Conservation (phyloP, 306 rosid species). For the Cucurbita ficifolia region DNA sequence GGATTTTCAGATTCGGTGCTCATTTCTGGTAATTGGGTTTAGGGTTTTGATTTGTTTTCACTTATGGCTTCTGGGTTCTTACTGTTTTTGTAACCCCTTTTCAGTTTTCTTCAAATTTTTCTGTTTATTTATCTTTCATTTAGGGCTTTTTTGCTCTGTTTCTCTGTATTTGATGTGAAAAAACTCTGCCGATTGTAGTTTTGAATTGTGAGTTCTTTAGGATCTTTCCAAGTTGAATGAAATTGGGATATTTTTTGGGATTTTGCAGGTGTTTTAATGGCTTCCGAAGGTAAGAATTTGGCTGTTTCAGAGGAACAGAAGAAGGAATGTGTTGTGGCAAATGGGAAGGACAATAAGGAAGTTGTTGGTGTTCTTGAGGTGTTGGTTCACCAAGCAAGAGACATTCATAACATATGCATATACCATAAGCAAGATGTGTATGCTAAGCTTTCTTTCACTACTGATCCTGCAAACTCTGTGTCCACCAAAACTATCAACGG, state of each 20-base stretch:
- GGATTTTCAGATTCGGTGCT: slow-evolving; percentile 36
- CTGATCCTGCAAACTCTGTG: no score
- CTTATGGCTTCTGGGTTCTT: slow-evolving; percentile 13
- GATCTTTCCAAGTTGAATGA: background rate
- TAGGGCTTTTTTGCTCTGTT: background rate
- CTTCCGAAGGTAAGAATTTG: slow-evolving; percentile 50
- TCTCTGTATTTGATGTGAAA: background rate
- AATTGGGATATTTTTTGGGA: background rate
- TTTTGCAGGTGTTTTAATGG: slow-evolving; percentile 32
- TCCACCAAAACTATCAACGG: no score
- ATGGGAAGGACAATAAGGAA: slow-evolving; percentile 33
- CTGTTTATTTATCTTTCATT: background rate
- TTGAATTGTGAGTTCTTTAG: background rate
- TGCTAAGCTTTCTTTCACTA: slow-evolving; percentile 29
- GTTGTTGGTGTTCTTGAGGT: slow-evolving; percentile 57
- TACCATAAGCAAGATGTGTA: slow-evolving; percentile 98
- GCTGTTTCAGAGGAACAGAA: slow-evolving; percentile 20
- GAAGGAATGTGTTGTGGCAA: slow-evolving; percentile 25
- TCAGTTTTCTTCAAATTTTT: background rate
- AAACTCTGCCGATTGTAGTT: background rate
- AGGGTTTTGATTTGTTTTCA: slow-evolving; percentile 19
- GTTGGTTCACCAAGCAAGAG: slow-evolving; percentile 71
- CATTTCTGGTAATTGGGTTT: slow-evolving; percentile 9
- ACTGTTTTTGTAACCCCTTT: background rate
- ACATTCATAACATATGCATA: slow-evolving; percentile 87